Evolutionary conservation across 139 green algal species (phyloP), one percentile per base, ranked within the genome.

Genomic region (Tetradesmus obliquus): DNA sequence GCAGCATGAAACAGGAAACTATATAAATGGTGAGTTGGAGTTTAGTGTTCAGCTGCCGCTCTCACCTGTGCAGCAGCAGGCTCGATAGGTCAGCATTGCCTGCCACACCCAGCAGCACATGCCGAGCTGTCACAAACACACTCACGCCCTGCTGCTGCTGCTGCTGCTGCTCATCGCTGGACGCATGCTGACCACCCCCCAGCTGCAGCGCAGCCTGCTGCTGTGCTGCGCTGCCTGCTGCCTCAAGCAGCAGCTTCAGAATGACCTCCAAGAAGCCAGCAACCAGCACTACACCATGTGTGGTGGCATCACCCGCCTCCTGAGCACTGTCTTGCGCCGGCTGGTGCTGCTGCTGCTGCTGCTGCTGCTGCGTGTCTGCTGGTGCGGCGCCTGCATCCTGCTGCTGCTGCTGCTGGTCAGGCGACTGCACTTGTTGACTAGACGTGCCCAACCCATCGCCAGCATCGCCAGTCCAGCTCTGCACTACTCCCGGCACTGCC

Each of bases 261-360:
- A 90, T 62, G 72, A 84, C 55, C 71, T 90, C 86, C 53, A 90
- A 10, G 66, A 83, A 55, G 20, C 86, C 86, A 7, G 54, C 71
- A 8, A 90, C n/a, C 69, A 90, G 55, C 69, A 90, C 86, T 7
- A 90, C 86, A 69, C 86, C 86, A 83, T 90, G 86, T 19, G 86
- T 90, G 8, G 53, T 72, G 69, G 71, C 86, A 24, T 90, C 86
- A 55, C 86, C 86, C 55, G 19, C 22, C 53, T 90, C 86, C 17
- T 84, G 55, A 19, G n/a, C 76, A 82, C 24, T 76, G 24, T 62
- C 84, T 7, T 81, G 32, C 10, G 17, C 54, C 19, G 54, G 82
- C 82, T 69, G 82, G 19, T 87, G 82, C 82, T 66, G 53, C 81
- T 90, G 60, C 58, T 62, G 58, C 85, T 19, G 55, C 9, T 54